Evolutionary conservation across 306 rosid genomes (phyloP), one percentile per base, ranked within the genome.

Genomic region (Herpetospermum pedunculosum): DNA sequence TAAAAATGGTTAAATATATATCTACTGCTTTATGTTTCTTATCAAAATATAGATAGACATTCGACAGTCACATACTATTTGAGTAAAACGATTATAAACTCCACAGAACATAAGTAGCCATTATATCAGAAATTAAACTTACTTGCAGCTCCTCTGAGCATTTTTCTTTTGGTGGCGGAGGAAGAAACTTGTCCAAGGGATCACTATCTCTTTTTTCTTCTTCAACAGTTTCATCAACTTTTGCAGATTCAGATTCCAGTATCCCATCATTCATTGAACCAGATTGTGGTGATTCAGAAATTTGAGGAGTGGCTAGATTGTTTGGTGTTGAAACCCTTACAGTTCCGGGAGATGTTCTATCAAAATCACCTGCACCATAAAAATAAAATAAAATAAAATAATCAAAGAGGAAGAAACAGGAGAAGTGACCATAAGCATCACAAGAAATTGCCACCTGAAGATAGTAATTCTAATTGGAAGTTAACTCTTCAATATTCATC

Each of bases 131-230:
- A 68, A 43, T 49, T 70, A 65, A 83, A 75, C 89, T 83, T 82
- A 89, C 99, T 82, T 94, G 99, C 60, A 89, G 79, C 63, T 94
- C 96, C 75, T 87, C 96, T 0, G 92, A 88, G 84, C 99, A 91
- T 85, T 87, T 85, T 19, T 6, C 84, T 76, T 89, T 87, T 47
- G 87, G 83, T 15, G 92, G 96, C 16, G 95, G 87, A 72, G 92
- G 97, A 69, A 91, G 92, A 83, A 89, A 95, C 54, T 55, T 85
- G 76, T 87, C 88, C 77, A 94, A 83, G 1, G 88, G 88, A 70
- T 85, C 86, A 37, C 38, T 77, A 50, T 69, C 78, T 28, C 80
- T 87, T 57, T 81, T 77, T 41, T 84, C 90, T 79, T 84, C 91
- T 19, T 74, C 83, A 73, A 68, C 81, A 48, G 81, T 78, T 70